Conservation (phyloP, 805 yeast genomes). For the Nakazawaea ernobii region DNA sequence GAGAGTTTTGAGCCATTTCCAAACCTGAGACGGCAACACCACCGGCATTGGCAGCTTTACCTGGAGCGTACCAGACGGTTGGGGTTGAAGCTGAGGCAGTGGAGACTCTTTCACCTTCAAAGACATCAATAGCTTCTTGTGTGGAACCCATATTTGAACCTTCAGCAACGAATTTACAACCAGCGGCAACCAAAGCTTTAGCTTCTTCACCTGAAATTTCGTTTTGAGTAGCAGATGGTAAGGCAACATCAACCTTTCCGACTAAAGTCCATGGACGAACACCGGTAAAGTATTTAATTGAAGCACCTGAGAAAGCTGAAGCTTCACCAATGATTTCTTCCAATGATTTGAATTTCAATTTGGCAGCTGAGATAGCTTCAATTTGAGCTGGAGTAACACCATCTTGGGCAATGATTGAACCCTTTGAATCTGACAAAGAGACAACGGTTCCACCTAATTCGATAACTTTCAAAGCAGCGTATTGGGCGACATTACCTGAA, state of each 20-base stretch:
- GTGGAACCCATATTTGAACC: slow-evolving; percentile 99
- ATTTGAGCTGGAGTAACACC: slow-evolving; percentile 87
- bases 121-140: slow-evolving; percentile 91
- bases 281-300: slow-evolving; percentile 81
- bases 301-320: slow-evolving; percentile 49
- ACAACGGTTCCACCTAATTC: slow-evolving; percentile 96
- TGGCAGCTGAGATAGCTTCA: slow-evolving; percentile 68
- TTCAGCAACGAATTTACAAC: slow-evolving; percentile 92
- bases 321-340: slow-evolving; percentile 57
- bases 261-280: slow-evolving; percentile 96
- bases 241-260: slow-evolving; percentile 89
- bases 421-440: slow-evolving; percentile 92
- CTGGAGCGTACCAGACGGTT: slow-evolving; percentile 97
- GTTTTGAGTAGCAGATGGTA: slow-evolving; percentile 98
- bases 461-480: slow-evolving; percentile 94
- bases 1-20: slow-evolving; percentile 99
- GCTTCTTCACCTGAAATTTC: slow-evolving; percentile 98
- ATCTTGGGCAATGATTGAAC: slow-evolving; percentile 68
- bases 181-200: slow-evolving; percentile 85
- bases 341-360: slow-evolving; percentile 71
- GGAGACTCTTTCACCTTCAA: slow-evolving; percentile 72
- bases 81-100: slow-evolving; percentile 32
- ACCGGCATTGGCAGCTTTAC: slow-evolving; percentile 99
- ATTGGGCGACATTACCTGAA: slow-evolving; percentile 98
- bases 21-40: slow-evolving; percentile 99